Conservation (phyloP, 2,329 filamentous ascomycete genomes). For the Fusarium heterosporum region DNA sequence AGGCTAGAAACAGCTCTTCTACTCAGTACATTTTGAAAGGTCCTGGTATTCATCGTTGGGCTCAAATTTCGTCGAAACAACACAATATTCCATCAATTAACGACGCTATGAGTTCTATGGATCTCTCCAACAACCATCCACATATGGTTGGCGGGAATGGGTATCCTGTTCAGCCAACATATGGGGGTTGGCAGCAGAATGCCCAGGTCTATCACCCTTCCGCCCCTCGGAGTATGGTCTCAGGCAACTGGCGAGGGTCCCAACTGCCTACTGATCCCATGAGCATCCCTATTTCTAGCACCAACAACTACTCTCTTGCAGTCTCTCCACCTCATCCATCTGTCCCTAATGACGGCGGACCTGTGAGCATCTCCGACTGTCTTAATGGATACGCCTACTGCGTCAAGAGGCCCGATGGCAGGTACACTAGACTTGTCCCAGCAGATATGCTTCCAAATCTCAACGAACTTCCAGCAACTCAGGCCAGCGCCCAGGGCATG, state of each 20-base stretch:
- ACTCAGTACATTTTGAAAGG: conserved; percentile 2
- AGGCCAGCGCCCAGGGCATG: conserved; percentile 57
- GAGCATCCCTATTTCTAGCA: conserved; percentile 2
- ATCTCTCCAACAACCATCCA: conserved; percentile 14
- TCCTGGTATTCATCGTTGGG: conserved; percentile 3
- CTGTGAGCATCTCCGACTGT: conserved; percentile 37
- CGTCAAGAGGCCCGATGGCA: conserved; percentile 29
- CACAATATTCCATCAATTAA: neutral
- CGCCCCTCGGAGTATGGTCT: conserved; percentile 38
- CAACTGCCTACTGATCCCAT: conserved; percentile 15
- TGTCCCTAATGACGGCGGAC: neutral
- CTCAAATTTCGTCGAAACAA: neutral
- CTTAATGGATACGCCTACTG: conserved; percentile 38
- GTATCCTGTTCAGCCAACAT: conserved; percentile 13
- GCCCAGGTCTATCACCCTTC: conserved; percentile 15
- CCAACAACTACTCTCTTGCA: conserved; percentile 31
- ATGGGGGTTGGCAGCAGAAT: conserved; percentile 30
- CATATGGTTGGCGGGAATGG: conserved; percentile 1
- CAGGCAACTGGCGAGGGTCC: conserved; percentile 40
- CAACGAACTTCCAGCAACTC: conserved; percentile 57
- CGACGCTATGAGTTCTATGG: conserved; percentile 13
- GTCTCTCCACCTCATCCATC: neutral
- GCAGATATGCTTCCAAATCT: conserved; percentile 46
- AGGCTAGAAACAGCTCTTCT: conserved; percentile 3
- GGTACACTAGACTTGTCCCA: conserved; percentile 36